These are phyloP conservation scores for Xylaria multiplex DNA, from an alignment of 2,329 filamentous ascomycete species.

Conservation along the genomic window DNA sequence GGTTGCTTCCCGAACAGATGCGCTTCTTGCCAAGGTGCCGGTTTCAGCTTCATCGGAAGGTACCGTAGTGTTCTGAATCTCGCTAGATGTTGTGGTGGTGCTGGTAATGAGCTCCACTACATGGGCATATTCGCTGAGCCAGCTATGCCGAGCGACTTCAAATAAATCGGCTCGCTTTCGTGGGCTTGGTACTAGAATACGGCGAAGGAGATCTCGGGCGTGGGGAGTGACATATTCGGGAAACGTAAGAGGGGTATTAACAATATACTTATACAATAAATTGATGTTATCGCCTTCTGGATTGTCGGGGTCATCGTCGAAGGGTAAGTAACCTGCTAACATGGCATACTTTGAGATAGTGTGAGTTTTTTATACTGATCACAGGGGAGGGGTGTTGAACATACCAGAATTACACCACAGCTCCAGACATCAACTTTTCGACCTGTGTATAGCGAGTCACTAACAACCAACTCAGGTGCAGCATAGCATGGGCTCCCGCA, in stretches of 20 bases:
- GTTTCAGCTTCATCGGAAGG: conserved; percentile 67
- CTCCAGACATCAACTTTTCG: conserved; percentile 99
- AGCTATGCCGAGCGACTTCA: conserved; percentile 96
- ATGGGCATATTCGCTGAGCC: conserved; percentile 96
- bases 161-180: conserved; percentile 95
- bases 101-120: conserved; percentile 97
- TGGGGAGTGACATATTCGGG: conserved; percentile 99
- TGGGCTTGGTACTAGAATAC: conserved; percentile 95
- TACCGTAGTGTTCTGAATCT: conserved; percentile 84
- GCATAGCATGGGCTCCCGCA: conserved; percentile 98
- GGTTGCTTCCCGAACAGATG: conserved; percentile 87
- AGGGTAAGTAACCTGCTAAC: conserved; percentile 96
- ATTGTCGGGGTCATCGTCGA: conserved; percentile 97
- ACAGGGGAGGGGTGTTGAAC: conserved; percentile 47
- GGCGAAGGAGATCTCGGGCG: conserved; percentile 87
- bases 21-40: conserved; percentile 79
- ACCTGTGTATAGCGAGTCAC: conserved; percentile 95
- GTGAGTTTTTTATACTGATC: conserved; percentile 40
- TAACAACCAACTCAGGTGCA: conserved; percentile 95
- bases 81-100: conserved; percentile 85
- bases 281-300: conserved; percentile 99
- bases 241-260: conserved; percentile 95
- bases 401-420: conserved; percentile 95
- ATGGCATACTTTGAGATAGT: conserved; percentile 83
- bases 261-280: conserved; percentile 98